A percentile compares a stretch with the other conserved stretches of the same genome.
Conservation (phyloP, 257 asterid species). For the Ajuga chamaepitys region DNA sequence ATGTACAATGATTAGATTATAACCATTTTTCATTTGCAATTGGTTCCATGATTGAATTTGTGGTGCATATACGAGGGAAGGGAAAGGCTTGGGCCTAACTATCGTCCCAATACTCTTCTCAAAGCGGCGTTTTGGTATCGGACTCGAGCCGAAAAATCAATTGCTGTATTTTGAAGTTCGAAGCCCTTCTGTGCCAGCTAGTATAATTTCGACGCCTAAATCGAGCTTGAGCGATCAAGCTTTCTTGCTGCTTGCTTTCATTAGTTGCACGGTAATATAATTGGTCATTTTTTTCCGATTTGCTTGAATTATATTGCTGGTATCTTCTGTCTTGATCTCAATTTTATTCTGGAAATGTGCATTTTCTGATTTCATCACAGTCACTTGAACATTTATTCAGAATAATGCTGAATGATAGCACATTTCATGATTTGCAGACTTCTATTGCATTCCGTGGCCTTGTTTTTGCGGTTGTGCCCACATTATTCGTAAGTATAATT, state of each 20-base stretch:
- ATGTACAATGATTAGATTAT: no score
- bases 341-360: not conserved
- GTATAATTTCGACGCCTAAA: conserved; percentile 29
- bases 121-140: conserved; percentile 13
- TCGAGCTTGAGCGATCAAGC: conserved; percentile 60
- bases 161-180: conserved; percentile 39
- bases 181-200: conserved; percentile 35
- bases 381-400: not conserved
- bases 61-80: no score
- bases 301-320: not conserved
- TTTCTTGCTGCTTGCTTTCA: conserved; percentile 58
- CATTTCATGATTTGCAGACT: conserved; percentile 41
- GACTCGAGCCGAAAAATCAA: conserved; percentile 23
- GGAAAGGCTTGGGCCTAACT: no score
- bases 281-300: not conserved
- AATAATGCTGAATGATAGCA: not conserved
- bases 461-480: conserved; percentile 71
- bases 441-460: conserved; percentile 55
- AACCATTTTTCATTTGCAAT: no score
- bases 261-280: conserved; percentile 79
- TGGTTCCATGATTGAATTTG: no score
- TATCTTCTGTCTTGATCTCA: not conserved
- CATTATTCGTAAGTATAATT: conserved; percentile 51
- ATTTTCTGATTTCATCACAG: not conserved
- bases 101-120: conserved; percentile 14